Conservation (phyloP, 1,139 yeast species). For the Suhomyces wounanorum region DNA sequence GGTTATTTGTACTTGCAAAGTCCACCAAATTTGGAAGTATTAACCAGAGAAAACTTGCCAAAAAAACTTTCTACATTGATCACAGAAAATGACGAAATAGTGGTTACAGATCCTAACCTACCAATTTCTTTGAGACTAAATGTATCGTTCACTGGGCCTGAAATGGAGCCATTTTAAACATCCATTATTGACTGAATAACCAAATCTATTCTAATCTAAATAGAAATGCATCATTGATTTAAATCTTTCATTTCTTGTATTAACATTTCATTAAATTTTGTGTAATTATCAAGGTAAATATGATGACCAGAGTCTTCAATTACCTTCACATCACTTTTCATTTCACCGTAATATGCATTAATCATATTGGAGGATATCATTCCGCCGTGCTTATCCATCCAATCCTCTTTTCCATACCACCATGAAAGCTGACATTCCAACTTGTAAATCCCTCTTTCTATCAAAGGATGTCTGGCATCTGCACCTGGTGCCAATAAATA, state of each 20-base stretch:
- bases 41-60: constrained; percentile 50
- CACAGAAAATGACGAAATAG: constrained; percentile 49
- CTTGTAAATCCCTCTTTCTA: constrained; percentile 49
- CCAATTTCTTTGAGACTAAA: constrained; percentile 44
- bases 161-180: neutral
- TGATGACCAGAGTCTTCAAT: constrained; percentile 70
- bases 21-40: constrained; percentile 53
- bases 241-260: constrained; percentile 33
- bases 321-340: constrained; percentile 42
- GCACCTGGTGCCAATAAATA: constrained; percentile 75
- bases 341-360: constrained; percentile 26
- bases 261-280: constrained; percentile 52
- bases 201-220: neutral
- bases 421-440: constrained; percentile 57
- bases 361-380: constrained; percentile 40
- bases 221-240: neutral
- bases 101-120: constrained; percentile 58
- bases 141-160: constrained; percentile 9
- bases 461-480: constrained; percentile 63
- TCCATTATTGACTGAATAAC: neutral
- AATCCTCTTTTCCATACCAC: constrained; percentile 75
- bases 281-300: constrained; percentile 61
- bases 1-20: constrained; percentile 50
- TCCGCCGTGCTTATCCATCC: constrained; percentile 74
- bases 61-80: constrained; percentile 41